A percentile compares a stretch with the other conserved stretches of the same genome.
Conservation (phyloP, 2,329 filamentous ascomycete genomes). For the Xylaria sp. region DNA sequence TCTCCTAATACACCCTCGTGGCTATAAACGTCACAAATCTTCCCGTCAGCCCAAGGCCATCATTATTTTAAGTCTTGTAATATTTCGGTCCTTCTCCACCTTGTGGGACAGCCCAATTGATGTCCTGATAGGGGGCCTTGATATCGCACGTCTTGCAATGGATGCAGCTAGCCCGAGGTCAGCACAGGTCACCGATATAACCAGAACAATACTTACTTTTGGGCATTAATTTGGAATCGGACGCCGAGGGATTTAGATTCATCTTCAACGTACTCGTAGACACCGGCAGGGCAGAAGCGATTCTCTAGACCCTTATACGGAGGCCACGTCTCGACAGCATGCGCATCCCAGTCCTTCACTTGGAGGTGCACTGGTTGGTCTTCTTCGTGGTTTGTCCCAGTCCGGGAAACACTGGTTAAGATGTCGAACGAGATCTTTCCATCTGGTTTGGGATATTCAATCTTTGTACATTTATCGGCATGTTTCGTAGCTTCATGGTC, state of each 20-base stretch:
- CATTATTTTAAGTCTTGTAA: constrained; percentile 63
- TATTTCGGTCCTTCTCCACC: constrained; percentile 84
- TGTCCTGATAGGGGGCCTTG: constrained; percentile 95
- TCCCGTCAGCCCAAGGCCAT: constrained; percentile 7
- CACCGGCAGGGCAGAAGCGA: constrained; percentile 94
- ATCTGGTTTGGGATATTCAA: constrained; percentile 97
- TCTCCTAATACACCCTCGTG: constrained; percentile 3
- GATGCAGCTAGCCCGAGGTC: constrained; percentile 77
- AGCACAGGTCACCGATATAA: constrained; percentile 40
- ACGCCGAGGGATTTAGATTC: constrained; percentile 86
- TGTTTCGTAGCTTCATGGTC: constrained; percentile 84
- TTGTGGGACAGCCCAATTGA: constrained; percentile 96
- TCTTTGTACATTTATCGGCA: constrained; percentile 84
- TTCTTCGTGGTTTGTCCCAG: constrained; percentile 98
- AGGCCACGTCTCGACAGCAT: constrained; percentile 85
- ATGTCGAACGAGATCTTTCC: constrained; percentile 96
- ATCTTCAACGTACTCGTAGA: constrained; percentile 98
- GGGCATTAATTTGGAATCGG: constrained; percentile 95
- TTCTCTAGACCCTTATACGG: constrained; percentile 93
- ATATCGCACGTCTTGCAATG: constrained; percentile 99
- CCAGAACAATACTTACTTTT: constrained; percentile 78
- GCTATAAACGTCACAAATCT: constrained; percentile 30
- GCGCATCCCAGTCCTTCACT: constrained; percentile 93
- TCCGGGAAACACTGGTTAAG: constrained; percentile 91
- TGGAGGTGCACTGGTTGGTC: constrained; percentile 97